A percentile compares a stretch with the other conserved stretches of the same genome.
Evolutionary conservation across 2,329 filamentous ascomycete genomes (phyloP).

Genomic region (Microsporum ferrugineum): DNA sequence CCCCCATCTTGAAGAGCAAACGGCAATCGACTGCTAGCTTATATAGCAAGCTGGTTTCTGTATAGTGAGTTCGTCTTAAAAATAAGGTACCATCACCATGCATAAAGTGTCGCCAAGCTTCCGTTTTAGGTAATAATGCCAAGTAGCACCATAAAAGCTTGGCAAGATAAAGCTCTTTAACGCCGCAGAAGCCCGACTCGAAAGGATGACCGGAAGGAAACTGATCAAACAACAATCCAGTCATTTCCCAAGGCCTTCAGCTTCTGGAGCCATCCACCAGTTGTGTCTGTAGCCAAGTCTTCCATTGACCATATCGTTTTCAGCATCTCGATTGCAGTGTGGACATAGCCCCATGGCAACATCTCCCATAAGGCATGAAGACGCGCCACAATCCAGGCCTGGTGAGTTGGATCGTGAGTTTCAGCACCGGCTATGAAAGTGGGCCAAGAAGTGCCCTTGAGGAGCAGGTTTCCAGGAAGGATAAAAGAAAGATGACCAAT

Average conservation of each 20-base stretch:
- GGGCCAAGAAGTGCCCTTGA: conserved; percentile 36
- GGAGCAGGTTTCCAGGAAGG: conserved; percentile 26
- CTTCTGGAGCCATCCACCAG: conserved; percentile 2
- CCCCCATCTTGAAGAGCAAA: background rate
- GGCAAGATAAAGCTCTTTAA: background rate
- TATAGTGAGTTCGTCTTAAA: background rate
- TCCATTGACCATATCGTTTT: background rate
- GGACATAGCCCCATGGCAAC: conserved; percentile 2
- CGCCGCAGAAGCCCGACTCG: background rate
- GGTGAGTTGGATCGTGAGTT: conserved; percentile 24
- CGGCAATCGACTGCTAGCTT: background rate
- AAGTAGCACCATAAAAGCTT: background rate
- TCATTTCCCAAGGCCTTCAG: conserved; percentile 4
- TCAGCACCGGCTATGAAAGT: conserved; percentile 36
- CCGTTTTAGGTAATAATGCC: conserved; percentile 2
- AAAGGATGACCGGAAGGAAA: background rate
- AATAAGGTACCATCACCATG: background rate
- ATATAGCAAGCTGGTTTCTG: background rate
- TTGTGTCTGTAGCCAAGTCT: background rate
- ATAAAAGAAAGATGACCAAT: conserved; percentile 29
- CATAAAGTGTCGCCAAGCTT: conserved; percentile 2
- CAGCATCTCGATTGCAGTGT: conserved; percentile 4
- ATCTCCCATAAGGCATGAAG: conserved; percentile 26
- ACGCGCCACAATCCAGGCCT: conserved; percentile 24
- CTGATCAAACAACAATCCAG: conserved; percentile 6